Conservation (phyloP, 108 stramenopile genomes). For the Pseudonitzschia multiseries region DNA sequence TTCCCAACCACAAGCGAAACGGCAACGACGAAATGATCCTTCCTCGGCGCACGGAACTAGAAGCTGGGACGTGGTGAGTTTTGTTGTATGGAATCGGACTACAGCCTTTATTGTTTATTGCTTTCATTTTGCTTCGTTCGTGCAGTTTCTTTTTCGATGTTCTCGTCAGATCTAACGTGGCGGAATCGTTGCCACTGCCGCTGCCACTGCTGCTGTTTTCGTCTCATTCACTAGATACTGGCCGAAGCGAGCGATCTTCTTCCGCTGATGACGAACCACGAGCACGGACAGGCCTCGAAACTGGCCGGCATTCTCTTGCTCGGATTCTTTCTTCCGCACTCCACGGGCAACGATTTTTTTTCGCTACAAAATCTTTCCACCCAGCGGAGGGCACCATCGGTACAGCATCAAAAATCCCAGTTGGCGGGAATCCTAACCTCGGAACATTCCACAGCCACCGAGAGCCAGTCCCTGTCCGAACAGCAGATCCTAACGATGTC, state of each 20-base stretch:
- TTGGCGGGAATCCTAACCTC: neutral
- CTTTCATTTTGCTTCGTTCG: neutral
- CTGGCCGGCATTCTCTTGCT: conserved; percentile 44
- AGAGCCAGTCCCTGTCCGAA: neutral
- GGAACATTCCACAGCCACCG: neutral
- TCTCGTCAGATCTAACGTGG: neutral
- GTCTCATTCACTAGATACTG: conserved; percentile 32
- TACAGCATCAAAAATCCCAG: neutral
- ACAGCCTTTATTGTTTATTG: too few species aligned
- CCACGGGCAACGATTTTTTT: conserved; percentile 51
- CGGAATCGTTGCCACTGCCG: neutral
- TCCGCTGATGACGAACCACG: conserved; percentile 44
- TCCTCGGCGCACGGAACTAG: neutral
- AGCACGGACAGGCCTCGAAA: conserved; percentile 39
- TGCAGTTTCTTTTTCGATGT: neutral
- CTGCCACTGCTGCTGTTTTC: neutral
- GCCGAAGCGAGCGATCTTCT: conserved; percentile 33
- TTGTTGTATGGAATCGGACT: neutral
- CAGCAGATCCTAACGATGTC: conserved; percentile 19
- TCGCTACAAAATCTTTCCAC: conserved; percentile 32
- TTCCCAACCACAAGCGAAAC: neutral
- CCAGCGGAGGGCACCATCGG: neutral
- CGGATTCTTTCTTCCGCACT: conserved; percentile 47
- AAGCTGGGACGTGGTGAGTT: conserved; percentile 27
- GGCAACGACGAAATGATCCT: neutral